Percentiles rank a stretch among this genome's conserved stretches.
phyloP scores from a whole-genome alignment of 306 rosid species.

The Pachyrhizus erosus region DNA sequence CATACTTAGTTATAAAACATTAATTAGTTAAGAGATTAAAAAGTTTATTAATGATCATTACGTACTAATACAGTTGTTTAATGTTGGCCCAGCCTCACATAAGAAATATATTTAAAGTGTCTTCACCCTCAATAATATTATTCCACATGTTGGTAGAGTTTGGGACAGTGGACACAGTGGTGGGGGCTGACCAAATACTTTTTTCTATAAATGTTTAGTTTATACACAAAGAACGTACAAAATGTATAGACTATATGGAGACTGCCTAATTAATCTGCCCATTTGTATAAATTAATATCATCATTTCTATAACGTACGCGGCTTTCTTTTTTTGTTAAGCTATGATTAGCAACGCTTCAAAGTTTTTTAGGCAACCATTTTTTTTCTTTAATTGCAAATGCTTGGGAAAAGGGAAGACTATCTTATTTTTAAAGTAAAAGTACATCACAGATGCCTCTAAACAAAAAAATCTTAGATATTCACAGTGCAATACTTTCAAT shows the following conservation, averaged over 20 bases:
- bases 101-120: conserved; percentile 51
- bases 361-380: conserved; percentile 10
- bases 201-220: conserved; percentile 44
- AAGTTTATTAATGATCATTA: conserved; percentile 18
- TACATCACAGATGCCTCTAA: neutral
- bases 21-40: conserved; percentile 5
- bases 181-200: conserved; percentile 60
- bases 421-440: neutral
- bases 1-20: conserved; percentile 10
- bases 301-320: conserved; percentile 49
- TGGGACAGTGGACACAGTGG: conserved; percentile 64
- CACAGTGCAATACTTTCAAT: neutral
- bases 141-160: conserved; percentile 68
- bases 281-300: conserved; percentile 7
- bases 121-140: conserved; percentile 58
- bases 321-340: conserved; percentile 46
- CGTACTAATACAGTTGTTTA: conserved; percentile 13
- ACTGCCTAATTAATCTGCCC: conserved; percentile 36
- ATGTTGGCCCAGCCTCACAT: conserved; percentile 44
- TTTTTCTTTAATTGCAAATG: neutral
- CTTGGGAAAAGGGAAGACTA: neutral
- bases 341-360: conserved; percentile 12
- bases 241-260: conserved; percentile 9
- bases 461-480: neutral
- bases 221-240: neutral